Conservation (phyloP, 306 rosid species). For the Corylus avellana region DNA sequence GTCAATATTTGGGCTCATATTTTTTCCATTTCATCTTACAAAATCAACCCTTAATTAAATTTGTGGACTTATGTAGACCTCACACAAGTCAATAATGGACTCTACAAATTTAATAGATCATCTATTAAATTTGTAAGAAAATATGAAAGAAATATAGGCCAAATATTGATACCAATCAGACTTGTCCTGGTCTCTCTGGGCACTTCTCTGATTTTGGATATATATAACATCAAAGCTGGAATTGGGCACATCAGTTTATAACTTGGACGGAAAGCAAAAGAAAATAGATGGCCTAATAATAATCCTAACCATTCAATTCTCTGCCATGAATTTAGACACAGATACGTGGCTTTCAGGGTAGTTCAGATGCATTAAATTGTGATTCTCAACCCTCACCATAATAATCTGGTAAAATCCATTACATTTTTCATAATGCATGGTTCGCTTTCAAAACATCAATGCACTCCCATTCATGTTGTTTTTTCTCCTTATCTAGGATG, state of each 20-base stretch:
- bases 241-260: not conserved
- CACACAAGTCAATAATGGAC: too few species aligned
- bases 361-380: constrained; percentile 4
- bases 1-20: too few species aligned
- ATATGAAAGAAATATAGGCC: too few species aligned
- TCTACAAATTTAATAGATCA: too few species aligned
- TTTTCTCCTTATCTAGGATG: constrained; percentile 5
- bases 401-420: not conserved
- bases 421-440: not conserved
- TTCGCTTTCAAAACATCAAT: constrained; percentile 27
- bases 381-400: not conserved
- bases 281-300: not conserved
- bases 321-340: not conserved
- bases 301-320: not conserved
- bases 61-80: too few species aligned
- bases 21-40: too few species aligned
- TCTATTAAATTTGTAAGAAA: too few species aligned
- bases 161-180: too few species aligned
- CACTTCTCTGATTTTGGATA: not conserved
- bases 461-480: not conserved
- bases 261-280: constrained; percentile 9
- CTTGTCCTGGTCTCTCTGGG: not conserved
- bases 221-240: not conserved
- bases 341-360: not conserved
- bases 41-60: too few species aligned